phyloP scores from a whole-genome alignment of 495 filamentous ascomycete species.

The Antarctomyces pellizariae region DNA sequence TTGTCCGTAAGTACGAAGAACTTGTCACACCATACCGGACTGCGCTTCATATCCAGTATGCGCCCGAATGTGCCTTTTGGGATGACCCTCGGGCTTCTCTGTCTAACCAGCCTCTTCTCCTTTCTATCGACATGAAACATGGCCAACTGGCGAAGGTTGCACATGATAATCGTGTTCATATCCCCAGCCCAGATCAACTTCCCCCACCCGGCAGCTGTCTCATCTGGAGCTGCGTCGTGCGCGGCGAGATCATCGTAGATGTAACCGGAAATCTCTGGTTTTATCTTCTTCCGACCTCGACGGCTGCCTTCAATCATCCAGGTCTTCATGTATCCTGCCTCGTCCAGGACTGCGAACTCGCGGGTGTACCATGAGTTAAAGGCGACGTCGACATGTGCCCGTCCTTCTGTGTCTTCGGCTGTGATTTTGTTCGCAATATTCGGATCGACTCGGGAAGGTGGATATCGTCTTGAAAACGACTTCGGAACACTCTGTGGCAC shows the following conservation, averaged over 20 bases:
- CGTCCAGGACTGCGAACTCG: constrained; percentile 45
- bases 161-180: constrained; percentile 22
- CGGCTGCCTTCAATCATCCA: constrained; percentile 39
- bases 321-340: constrained; percentile 47
- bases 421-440: constrained; percentile 36
- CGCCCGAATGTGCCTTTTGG: constrained; percentile 11
- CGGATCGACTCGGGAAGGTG: constrained; percentile 30
- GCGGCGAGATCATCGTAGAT: too few species aligned
- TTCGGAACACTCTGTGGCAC: constrained; percentile 1
- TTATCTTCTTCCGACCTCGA: not conserved
- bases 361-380: constrained; percentile 55
- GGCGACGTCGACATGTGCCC: constrained; percentile 41
- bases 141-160: constrained; percentile 18
- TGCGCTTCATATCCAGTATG: constrained; percentile 30
- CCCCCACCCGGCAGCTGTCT: constrained; percentile 23
- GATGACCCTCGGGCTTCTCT: constrained; percentile 12
- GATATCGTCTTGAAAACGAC: constrained; percentile 1
- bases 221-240: constrained; percentile 8
- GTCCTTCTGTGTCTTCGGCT: constrained; percentile 27
- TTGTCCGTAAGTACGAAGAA: constrained; percentile 32
- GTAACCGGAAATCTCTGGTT: constrained; percentile 1
- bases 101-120: constrained; percentile 14
- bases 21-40: constrained; percentile 21
- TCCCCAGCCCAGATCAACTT: constrained; percentile 24
- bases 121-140: constrained; percentile 11